Percentiles rank a stretch among this genome's conserved stretches.
Conservation (phyloP, 2,329 filamentous ascomycete species). For the Pseudogymnoascus sp. region DNA sequence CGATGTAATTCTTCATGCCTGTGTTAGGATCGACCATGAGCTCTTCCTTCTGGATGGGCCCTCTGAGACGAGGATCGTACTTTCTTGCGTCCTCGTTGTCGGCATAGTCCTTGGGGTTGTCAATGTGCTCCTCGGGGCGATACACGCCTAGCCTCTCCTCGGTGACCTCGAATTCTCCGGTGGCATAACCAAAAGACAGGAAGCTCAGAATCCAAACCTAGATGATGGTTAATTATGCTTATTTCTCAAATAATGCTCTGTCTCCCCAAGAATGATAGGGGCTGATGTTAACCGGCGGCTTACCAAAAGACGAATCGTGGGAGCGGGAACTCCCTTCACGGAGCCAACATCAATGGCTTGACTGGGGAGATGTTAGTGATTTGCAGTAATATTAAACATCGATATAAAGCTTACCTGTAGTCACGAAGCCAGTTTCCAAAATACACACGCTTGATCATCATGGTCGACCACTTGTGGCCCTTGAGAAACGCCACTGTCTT, state of each 20-base stretch:
- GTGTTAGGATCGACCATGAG: conserved; percentile 66
- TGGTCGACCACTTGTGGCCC: conserved; percentile 77
- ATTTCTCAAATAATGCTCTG: background rate
- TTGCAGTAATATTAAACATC: background rate
- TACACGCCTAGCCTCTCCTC: conserved; percentile 73
- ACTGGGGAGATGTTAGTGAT: conserved; percentile 33
- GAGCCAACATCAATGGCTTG: conserved; percentile 76
- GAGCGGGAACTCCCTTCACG: conserved; percentile 68
- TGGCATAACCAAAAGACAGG: conserved; percentile 77
- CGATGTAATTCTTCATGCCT: conserved; percentile 99
- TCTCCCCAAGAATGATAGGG: background rate
- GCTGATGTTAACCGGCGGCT: conserved; percentile 11
- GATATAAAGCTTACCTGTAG: conserved; percentile 38
- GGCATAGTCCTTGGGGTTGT: conserved; percentile 78
- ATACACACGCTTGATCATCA: conserved; percentile 70
- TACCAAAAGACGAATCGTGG: conserved; percentile 68
- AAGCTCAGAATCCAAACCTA: conserved; percentile 74
- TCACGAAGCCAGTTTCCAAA: conserved; percentile 85
- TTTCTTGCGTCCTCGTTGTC: conserved; percentile 79
- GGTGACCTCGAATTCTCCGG: conserved; percentile 76
- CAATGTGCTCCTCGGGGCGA: conserved; percentile 65
- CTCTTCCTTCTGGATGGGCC: conserved; percentile 64
- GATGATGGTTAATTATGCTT: conserved; percentile 12
- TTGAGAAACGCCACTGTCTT: conserved; percentile 68
- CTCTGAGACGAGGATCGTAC: conserved; percentile 73